Conservation (phyloP, 106 monocot species). For the Narthecium ossifragum region DNA sequence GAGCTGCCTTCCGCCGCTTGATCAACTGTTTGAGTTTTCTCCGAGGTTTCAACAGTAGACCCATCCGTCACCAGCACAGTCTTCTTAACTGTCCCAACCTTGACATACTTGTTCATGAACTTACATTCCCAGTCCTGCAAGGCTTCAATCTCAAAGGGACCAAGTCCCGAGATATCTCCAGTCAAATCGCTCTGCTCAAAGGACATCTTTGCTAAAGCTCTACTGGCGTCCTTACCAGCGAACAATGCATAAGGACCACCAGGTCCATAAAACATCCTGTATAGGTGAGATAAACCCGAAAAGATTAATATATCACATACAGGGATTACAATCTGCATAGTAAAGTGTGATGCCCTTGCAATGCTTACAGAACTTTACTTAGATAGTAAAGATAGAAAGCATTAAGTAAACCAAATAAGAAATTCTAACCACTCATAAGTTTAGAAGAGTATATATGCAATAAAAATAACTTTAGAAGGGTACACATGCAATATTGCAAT, state of each 20-base stretch:
- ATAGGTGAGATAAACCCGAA: too few relatives aligned
- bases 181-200: slow-evolving; percentile 63
- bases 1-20: slow-evolving; percentile 3
- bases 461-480: too few relatives aligned
- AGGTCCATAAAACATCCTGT: slow-evolving; percentile 79
- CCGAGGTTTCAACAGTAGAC: background rate
- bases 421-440: too few relatives aligned
- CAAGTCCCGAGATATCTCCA: slow-evolving; percentile 61
- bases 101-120: slow-evolving; percentile 77
- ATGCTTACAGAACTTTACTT: too few relatives aligned
- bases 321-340: too few relatives aligned
- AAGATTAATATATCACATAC: too few relatives aligned
- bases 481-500: too few relatives aligned
- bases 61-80: slow-evolving; percentile 5
- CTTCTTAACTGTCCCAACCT: slow-evolving; percentile 58
- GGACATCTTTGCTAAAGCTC: slow-evolving; percentile 87
- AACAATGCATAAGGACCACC: slow-evolving; percentile 77
- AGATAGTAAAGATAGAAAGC: too few relatives aligned
- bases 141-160: slow-evolving; percentile 59
- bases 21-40: background rate
- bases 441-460: too few relatives aligned
- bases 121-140: slow-evolving; percentile 77
- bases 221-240: slow-evolving; percentile 74
- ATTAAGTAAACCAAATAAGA: too few relatives aligned
- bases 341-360: too few relatives aligned